Base-by-base conservation (phyloP, 2,329 filamentous ascomycete species). In the Periconia sp. region DNA sequence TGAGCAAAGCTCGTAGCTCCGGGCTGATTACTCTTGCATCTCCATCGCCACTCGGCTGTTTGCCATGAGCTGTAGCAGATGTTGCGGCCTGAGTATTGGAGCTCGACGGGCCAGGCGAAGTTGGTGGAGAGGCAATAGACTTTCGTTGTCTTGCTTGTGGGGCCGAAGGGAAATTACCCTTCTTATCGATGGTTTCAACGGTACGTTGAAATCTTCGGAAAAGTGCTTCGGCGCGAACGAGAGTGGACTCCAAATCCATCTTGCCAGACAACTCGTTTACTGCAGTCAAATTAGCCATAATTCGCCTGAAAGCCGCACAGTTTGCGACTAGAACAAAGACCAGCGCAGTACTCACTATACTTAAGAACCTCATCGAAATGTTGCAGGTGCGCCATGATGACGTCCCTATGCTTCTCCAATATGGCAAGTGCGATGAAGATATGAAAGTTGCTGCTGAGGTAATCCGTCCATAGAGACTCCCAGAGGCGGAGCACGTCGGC, bases 301-400 rank as follows among this genome's bases (percentile, higher is more conserved):
- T 24, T 32, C n/a, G n/a, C n/a, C n/a, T n/a, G n/a, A n/a, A n/a
- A n/a, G n/a, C n/a, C n/a, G n/a, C n/a, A n/a, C n/a, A n/a, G n/a
- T n/a, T n/a, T n/a, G 15, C 24, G 29, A 13, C 11, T 11, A 37
- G 3, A 12, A 12, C n/a, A 12, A 22, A 21, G 15, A n/a, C 13
- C 22, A 11, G 28, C 23, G 4, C 12, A 21, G 9, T 19, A 76
- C 86, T 43, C 81, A 92, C 89, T 80, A 65, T 97, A 99, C 77
- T 99, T 99, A 19, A 99, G 75, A 22, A 99, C 90, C 70, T 99
- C 95, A 54, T 99, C 94, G 72, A 99, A 99, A 58, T 92, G 89
- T 65, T 90, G 83, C 18, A 99, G 75, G 70, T 99, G 94, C 41
- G 87, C 84, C 86, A 99, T 95, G 50, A 99, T 97, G 10, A 97